Evolutionary conservation across 2,329 filamentous ascomycete genomes (phyloP).

Genomic region (Colletotrichum somersetense): DNA sequence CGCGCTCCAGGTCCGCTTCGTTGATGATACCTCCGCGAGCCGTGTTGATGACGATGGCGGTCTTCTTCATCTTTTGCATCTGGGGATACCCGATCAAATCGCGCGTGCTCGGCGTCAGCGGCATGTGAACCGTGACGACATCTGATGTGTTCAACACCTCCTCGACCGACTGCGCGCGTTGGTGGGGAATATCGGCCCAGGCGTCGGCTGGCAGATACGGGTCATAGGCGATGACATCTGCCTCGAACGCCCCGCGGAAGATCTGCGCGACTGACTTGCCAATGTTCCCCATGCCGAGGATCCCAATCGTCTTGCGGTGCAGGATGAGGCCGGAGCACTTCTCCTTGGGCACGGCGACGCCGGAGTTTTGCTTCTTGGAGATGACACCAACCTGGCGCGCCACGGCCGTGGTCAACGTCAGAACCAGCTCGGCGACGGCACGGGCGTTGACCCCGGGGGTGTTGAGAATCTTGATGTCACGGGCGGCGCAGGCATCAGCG

Average conservation of each 20-base stretch:
- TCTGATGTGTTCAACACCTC: slow-evolving; percentile 51
- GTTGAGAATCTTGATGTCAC: slow-evolving; percentile 59
- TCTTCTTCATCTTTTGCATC: slow-evolving; percentile 53
- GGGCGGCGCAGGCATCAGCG: slow-evolving; percentile 51
- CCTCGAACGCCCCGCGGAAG: slow-evolving; percentile 53
- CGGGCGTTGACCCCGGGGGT: slow-evolving; percentile 60
- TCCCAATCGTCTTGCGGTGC: slow-evolving; percentile 51
- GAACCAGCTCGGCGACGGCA: slow-evolving; percentile 56
- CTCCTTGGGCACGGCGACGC: slow-evolving; percentile 53
- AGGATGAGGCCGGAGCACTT: slow-evolving; percentile 55
- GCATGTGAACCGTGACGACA: slow-evolving; percentile 54
- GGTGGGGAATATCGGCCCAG: slow-evolving; percentile 52
- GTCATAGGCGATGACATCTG: slow-evolving; percentile 53
- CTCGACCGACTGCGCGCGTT: slow-evolving; percentile 47
- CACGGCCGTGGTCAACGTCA: slow-evolving; percentile 53
- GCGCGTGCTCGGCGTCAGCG: slow-evolving; percentile 50
- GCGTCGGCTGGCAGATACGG: slow-evolving; percentile 50
- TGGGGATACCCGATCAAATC: slow-evolving; percentile 50
- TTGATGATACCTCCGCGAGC: slow-evolving; percentile 57
- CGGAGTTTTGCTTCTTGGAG: slow-evolving; percentile 47
- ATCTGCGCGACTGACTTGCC: slow-evolving; percentile 53
- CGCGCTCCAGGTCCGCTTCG: slow-evolving; percentile 50
- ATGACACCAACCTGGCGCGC: slow-evolving; percentile 51
- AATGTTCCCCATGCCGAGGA: slow-evolving; percentile 57
- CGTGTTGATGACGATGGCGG: slow-evolving; percentile 56